Conservation (phyloP, 1,284 basidiomycete species). For the Ganoderma lingzhi region DNA sequence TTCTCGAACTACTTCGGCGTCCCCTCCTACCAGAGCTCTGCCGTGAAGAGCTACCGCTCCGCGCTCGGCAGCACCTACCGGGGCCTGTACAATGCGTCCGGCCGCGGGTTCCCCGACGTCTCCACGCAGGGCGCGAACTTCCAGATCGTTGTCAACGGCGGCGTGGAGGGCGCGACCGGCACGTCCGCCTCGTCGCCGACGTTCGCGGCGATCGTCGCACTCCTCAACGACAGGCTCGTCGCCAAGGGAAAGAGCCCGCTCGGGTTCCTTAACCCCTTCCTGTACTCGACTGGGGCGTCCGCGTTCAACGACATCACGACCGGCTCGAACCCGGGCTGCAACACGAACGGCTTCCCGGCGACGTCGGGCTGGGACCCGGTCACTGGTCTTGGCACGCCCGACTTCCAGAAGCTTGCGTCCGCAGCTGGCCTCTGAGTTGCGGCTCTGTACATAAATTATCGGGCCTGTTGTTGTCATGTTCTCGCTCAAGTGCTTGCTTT, state of each 20-base stretch:
- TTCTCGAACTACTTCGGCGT: constrained; percentile 56
- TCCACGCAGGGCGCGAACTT: constrained; percentile 41
- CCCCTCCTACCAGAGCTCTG: constrained; percentile 49
- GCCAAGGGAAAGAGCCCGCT: constrained; percentile 50
- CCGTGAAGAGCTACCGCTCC: constrained; percentile 45
- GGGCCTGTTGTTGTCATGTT: too few species aligned
- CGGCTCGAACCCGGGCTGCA: constrained; percentile 42
- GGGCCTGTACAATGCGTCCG: constrained; percentile 41
- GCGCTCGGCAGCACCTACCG: constrained; percentile 40
- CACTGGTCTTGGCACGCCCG: constrained; percentile 43
- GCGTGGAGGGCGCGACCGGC: constrained; percentile 56
- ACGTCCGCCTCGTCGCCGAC: constrained; percentile 57
- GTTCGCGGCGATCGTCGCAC: constrained; percentile 60
- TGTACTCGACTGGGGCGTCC: constrained; percentile 41
- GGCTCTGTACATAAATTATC: too few species aligned
- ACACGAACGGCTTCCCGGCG: constrained; percentile 48
- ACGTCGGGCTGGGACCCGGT: constrained; percentile 47
- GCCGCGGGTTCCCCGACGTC: constrained; percentile 45
- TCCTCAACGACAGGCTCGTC: constrained; percentile 61
- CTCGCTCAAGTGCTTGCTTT: too few species aligned
- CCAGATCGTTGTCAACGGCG: constrained; percentile 38
- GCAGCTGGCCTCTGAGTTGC: constrained; percentile 17
- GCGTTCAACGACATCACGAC: constrained; percentile 54
- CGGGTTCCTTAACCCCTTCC: constrained; percentile 59
- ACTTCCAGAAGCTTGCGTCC: constrained; percentile 35